Evolutionary conservation across 2,329 filamentous ascomycete species (phyloP).

Genomic region (Colletotrichum eremochloae): DNA sequence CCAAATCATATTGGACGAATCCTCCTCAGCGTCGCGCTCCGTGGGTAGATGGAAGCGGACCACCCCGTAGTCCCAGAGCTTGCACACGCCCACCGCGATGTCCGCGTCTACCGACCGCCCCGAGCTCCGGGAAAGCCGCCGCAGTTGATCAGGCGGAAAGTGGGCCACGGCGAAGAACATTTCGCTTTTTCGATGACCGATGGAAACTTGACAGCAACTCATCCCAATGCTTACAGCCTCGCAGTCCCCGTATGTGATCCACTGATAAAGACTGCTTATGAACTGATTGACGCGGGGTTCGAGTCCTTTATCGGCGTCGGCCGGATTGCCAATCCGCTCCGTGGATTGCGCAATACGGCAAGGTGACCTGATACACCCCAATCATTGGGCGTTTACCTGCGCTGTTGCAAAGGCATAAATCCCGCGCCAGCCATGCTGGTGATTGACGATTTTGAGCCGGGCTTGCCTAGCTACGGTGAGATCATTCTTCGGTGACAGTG

Average conservation of each 20-base stretch:
- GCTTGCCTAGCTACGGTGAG: background rate
- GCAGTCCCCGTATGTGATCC: background rate
- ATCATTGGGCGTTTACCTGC: slow-evolving; percentile 8
- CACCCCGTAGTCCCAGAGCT: slow-evolving; percentile 54
- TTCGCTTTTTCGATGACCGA: too few relatives aligned
- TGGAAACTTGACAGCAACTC: too few relatives aligned
- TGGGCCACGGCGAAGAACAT: too few relatives aligned
- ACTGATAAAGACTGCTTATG: background rate
- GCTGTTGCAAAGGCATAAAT: slow-evolving; percentile 16
- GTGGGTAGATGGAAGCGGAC: slow-evolving; percentile 12
- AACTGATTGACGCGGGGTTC: slow-evolving; percentile 4
- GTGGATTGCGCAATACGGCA: slow-evolving; percentile 30
- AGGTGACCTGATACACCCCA: slow-evolving; percentile 18
- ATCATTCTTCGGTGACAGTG: background rate
- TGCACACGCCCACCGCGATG: slow-evolving; percentile 55
- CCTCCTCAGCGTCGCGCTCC: too few relatives aligned
- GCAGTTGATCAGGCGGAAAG: too few relatives aligned
- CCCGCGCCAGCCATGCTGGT: slow-evolving; percentile 1
- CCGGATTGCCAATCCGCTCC: slow-evolving; percentile 36
- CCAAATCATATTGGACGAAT: slow-evolving; percentile 37
- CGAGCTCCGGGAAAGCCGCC: background rate
- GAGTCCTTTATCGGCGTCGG: slow-evolving; percentile 29
- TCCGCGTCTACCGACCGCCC: background rate
- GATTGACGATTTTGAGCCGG: background rate
- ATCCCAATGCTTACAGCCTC: background rate